Conservation (phyloP, 2,329 filamentous ascomycete genomes). For the Diaporthe amygdali region DNA sequence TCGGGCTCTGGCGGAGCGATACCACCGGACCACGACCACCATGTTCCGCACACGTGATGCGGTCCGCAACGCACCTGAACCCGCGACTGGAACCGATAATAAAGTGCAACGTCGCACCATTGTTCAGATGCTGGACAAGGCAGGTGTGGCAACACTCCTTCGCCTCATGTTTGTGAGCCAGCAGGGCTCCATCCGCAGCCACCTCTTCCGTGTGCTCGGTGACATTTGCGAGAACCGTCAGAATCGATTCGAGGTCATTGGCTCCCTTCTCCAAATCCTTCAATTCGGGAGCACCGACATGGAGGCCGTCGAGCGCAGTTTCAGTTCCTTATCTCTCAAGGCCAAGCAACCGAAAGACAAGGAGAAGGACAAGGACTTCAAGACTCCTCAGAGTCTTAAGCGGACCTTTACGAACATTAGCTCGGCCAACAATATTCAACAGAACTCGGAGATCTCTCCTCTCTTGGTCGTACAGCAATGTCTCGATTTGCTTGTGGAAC, state of each 20-base stretch:
- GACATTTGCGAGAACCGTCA: constrained; percentile 97
- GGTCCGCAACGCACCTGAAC: constrained; percentile 31
- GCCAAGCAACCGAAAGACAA: constrained; percentile 80
- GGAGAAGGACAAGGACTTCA: constrained; percentile 62
- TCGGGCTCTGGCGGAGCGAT: constrained; percentile 65
- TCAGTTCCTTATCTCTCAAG: constrained; percentile 88
- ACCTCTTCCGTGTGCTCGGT: constrained; percentile 85
- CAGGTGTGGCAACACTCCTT: constrained; percentile 92
- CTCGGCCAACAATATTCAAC: constrained; percentile 50
- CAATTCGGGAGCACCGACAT: constrained; percentile 96
- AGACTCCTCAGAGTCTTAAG: constrained; percentile 83
- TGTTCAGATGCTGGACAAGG: constrained; percentile 96
- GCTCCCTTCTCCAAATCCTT: constrained; percentile 87
- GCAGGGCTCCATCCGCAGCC: constrained; percentile 81
- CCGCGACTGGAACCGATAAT: constrained; percentile 42
- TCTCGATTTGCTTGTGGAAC: constrained; percentile 80
- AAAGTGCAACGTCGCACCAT: constrained; percentile 80
- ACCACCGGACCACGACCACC: constrained; percentile 31
- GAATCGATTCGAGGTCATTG: constrained; percentile 92
- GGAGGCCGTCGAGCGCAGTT: constrained; percentile 92
- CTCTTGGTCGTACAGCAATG: constrained; percentile 96
- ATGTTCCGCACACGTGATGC: constrained; percentile 35
- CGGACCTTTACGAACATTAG: constrained; percentile 70
- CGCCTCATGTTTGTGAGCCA: constrained; percentile 99
- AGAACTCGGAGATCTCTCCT: constrained; percentile 88